These are phyloP conservation scores for Trichothecium roseum DNA, from an alignment of 2,329 filamentous ascomycete species.

Conservation along the genomic window DNA sequence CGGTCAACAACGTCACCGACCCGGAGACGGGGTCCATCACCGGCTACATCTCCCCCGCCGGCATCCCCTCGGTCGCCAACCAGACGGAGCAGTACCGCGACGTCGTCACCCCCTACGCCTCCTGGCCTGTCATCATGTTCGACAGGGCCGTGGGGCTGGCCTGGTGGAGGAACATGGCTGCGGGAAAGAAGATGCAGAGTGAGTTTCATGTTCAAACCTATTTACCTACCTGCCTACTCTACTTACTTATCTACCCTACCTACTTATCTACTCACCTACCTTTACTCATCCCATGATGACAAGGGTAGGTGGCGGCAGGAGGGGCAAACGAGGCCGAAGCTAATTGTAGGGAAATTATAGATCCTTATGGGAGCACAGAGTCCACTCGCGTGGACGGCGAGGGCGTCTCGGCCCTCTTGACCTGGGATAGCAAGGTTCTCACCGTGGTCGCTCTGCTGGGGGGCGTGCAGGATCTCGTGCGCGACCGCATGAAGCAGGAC, in stretches of 20 bases:
- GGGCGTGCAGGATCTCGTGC: conserved; percentile 25
- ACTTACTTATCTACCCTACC: too few species aligned
- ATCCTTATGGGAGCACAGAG: conserved; percentile 30
- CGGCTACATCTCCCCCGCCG: conserved; percentile 29
- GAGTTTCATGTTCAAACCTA: too few species aligned
- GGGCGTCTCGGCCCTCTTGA: conserved; percentile 25
- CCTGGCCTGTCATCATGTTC: conserved; percentile 25
- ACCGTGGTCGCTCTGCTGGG: conserved; percentile 27
- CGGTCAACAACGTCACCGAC: conserved; percentile 30
- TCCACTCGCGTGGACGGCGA: conserved; percentile 26
- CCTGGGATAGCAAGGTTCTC: conserved; percentile 32
- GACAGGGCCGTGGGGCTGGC: conserved; percentile 26
- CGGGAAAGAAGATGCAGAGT: conserved; percentile 33
- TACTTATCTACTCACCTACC: too few species aligned
- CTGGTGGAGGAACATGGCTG: conserved; percentile 31
- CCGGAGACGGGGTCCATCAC: conserved; percentile 22
- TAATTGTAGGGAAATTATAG: too few species aligned
- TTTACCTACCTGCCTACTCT: too few species aligned
- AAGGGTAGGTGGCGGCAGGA: too few species aligned
- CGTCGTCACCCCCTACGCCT: conserved; percentile 28
- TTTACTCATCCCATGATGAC: too few species aligned
- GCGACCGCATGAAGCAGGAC: conserved; percentile 24
- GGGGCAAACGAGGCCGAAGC: too few species aligned
- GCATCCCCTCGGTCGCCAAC: conserved; percentile 27
- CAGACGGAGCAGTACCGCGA: conserved; percentile 28